Conservation (phyloP, 176 grass and related monocot genomes). For the Stipa capillata region DNA sequence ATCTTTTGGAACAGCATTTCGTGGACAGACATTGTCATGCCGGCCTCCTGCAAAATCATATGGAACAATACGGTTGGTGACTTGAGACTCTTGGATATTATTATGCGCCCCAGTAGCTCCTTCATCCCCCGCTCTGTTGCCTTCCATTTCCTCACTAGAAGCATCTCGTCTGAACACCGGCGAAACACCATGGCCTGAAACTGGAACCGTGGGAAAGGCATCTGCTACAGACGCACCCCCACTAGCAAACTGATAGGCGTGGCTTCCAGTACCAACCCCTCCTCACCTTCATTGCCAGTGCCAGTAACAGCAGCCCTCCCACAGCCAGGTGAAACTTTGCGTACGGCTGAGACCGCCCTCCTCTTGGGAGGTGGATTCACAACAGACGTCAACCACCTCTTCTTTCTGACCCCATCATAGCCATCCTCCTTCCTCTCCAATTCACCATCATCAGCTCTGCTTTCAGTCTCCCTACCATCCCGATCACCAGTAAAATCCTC, state of each 20-base stretch:
- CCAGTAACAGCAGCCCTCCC: slow-evolving; percentile 1
- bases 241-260: not conserved
- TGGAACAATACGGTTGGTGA: not conserved
- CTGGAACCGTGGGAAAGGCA: not conserved
- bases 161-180: not conserved
- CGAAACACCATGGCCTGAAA: not conserved
- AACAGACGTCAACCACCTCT: slow-evolving; percentile 35
- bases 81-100: slow-evolving; percentile 5
- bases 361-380: slow-evolving; percentile 42
- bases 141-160: not conserved
- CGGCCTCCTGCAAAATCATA: not conserved
- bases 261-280: not conserved
- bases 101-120: not conserved
- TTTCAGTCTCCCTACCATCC: not conserved
- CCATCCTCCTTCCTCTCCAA: not conserved
- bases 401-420: slow-evolving; percentile 2
- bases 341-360: slow-evolving; percentile 32
- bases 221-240: not conserved
- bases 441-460: not conserved
- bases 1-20: not conserved
- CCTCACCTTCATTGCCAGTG: not conserved
- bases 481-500: not conserved
- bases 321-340: slow-evolving; percentile 46
- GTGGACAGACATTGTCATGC: not conserved
- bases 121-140: not conserved